Conservation (phyloP, 1,284 basidiomycete genomes). For the Retiboletus fuscus region DNA sequence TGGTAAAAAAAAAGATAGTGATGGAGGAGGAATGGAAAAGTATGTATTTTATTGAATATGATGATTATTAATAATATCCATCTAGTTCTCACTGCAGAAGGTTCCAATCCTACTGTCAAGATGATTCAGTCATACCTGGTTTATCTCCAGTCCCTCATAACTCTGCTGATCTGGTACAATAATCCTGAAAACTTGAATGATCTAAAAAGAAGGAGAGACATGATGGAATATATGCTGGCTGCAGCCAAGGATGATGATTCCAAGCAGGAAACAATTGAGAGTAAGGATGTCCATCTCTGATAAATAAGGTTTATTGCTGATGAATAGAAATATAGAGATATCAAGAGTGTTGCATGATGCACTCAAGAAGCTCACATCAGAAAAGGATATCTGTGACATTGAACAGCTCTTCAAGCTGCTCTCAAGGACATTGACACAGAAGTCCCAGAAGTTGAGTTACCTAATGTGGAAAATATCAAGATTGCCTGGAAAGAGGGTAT, state of each 20-base stretch:
- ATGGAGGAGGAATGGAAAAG: not conserved
- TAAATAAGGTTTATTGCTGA: too few species aligned
- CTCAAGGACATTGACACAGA: too few species aligned
- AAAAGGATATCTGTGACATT: too few species aligned
- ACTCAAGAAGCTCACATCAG: too few species aligned
- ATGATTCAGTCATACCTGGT: not conserved
- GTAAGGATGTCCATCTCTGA: not conserved
- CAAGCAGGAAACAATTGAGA: not conserved
- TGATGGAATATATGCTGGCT: not conserved
- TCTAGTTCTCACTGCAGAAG: constrained; percentile 5
- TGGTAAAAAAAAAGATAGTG: not conserved
- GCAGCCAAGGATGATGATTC: not conserved
- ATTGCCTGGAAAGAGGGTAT: constrained; percentile 1
- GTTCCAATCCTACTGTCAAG: not conserved
- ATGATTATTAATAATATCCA: not conserved
- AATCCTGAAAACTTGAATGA: not conserved
- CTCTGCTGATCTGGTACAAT: not conserved
- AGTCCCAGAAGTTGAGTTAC: not conserved
- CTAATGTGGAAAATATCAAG: not conserved
- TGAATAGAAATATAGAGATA: too few species aligned
- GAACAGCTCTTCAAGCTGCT: too few species aligned
- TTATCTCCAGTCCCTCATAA: not conserved
- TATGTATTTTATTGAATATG: not conserved
- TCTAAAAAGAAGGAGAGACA: not conserved
- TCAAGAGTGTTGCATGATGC: too few species aligned